Evolutionary conservation across 257 asterid species (phyloP).

Genomic region (Schizonepeta tenuifolia): DNA sequence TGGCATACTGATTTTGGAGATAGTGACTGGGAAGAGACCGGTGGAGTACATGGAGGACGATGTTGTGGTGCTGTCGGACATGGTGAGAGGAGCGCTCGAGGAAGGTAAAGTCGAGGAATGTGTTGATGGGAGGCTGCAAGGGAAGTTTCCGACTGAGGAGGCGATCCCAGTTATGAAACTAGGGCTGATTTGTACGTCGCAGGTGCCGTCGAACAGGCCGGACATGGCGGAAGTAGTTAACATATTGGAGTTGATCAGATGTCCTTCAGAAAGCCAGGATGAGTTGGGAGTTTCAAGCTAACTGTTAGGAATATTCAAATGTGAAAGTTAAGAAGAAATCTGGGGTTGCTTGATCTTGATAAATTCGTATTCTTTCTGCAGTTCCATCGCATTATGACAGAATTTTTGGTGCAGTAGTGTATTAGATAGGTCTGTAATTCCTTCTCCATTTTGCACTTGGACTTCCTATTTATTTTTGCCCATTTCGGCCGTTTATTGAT

Average conservation of each 20-base stretch:
- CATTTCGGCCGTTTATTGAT: constrained; percentile 17
- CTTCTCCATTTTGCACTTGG: constrained; percentile 39
- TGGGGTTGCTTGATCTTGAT: constrained; percentile 39
- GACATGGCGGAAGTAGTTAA: constrained; percentile 87
- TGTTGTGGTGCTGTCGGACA: constrained; percentile 83
- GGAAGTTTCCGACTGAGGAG: constrained; percentile 78
- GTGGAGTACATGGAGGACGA: constrained; percentile 97
- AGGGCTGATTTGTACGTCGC: constrained; percentile 87
- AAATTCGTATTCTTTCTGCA: constrained; percentile 30
- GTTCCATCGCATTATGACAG: constrained; percentile 27
- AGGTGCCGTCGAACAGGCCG: constrained; percentile 89
- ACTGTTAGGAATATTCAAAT: constrained; percentile 28
- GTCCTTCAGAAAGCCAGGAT: constrained; percentile 70
- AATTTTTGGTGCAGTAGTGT: constrained; percentile 34
- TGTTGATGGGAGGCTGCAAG: constrained; percentile 68
- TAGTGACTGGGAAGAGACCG: constrained; percentile 78
- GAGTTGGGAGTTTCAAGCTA: constrained; percentile 50
- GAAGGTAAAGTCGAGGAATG: constrained; percentile 82
- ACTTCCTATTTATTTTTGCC: constrained; percentile 37
- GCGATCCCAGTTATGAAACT: constrained; percentile 82
- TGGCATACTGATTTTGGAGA: constrained; percentile 75
- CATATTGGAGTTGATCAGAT: constrained; percentile 78
- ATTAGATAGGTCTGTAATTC: constrained; percentile 35
- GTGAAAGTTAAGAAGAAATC: constrained; percentile 41
- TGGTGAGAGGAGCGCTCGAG: constrained; percentile 85